Evolutionary conservation across 805 yeast species (phyloP), one percentile per base, ranked within the genome.

Genomic region (Scheffersomyces ergatensis): DNA sequence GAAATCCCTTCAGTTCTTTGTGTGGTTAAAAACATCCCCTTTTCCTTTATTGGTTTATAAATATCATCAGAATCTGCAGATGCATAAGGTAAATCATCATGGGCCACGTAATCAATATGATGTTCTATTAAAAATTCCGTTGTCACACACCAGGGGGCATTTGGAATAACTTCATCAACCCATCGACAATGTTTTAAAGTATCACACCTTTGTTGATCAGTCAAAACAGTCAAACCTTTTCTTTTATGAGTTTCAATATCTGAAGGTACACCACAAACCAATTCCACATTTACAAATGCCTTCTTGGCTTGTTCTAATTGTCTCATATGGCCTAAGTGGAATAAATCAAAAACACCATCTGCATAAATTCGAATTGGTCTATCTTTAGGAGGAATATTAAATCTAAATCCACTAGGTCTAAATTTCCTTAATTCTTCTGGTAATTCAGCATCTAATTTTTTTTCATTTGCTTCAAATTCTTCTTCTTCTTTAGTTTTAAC

Each of bases 1-100:
- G 96, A 87, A 33, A 93, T 83, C 11, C 99, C 99, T 50, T 90
- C 96, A 0, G 99, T 93, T 61, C 99, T 78, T 66, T 93, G 98
- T 0, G 99, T 93, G 5, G 93, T 85, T 48, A 93, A 72, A 56
- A 93, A 93, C 83, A 79, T 86, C 1, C 99, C 99, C 57, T 72
- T 73, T 58, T 85, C 85, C 60, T 93, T 93, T 57, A 93, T 85
- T 17, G 97, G 96, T 61, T 80, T 82, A 67, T 93, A 93, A 40
- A 93, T 89, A 61, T 93, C 99, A 60, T 87, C 97, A 29, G 82
- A 74, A 45, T 83, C 96, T n/a, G 80, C 81, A 18, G 92, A 81
- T 1, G 87, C 96, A 59, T 93, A 93, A 0, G 99, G 99, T 47
- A 89, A 70, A 63, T 93, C 98, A 67, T 93, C 99, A 63, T 93